A percentile compares a stretch with the other conserved stretches of the same genome.
Evolutionary conservation across 2,329 filamentous ascomycete genomes (phyloP).

Genomic region (Cladophialophora exuberans): DNA sequence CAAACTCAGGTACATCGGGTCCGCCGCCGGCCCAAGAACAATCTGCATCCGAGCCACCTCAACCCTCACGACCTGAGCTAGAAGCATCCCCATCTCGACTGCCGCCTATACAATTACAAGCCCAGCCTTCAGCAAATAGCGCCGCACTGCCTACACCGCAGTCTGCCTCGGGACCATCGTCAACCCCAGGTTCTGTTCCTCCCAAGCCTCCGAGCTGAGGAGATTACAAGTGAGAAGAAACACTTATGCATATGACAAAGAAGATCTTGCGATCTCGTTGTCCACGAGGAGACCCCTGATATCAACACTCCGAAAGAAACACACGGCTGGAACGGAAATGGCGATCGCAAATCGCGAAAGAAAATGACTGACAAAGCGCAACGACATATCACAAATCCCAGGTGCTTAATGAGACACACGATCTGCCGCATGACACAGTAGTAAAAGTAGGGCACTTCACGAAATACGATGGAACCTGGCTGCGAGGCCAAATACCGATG

Average conservation of each 20-base stretch:
- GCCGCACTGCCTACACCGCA: not conserved
- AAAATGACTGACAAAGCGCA: not conserved
- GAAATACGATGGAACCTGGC: too few species aligned
- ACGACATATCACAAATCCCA: not conserved
- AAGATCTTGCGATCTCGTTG: too few species aligned
- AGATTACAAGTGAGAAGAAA: not conserved
- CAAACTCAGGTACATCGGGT: slow-evolving; percentile 2
- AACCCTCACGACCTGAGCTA: not conserved
- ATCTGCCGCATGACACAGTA: too few species aligned
- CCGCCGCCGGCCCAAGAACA: slow-evolving; percentile 6
- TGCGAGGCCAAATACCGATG: too few species aligned
- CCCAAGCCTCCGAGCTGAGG: not conserved
- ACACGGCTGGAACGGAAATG: too few species aligned
- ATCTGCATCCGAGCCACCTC: not conserved
- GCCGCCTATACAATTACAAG: not conserved
- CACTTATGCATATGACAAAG: too few species aligned
- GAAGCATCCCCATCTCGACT: not conserved
- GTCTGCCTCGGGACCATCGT: not conserved
- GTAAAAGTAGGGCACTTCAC: too few species aligned
- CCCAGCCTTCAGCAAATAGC: not conserved
- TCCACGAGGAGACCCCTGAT: too few species aligned
- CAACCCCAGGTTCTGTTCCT: not conserved
- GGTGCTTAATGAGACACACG: slow-evolving; percentile 3
- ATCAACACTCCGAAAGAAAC: too few species aligned
- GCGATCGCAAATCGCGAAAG: not conserved